These are phyloP conservation scores for Monosporascus cannonballus DNA, from an alignment of 2,329 filamentous ascomycete species.

Conservation along the genomic window DNA sequence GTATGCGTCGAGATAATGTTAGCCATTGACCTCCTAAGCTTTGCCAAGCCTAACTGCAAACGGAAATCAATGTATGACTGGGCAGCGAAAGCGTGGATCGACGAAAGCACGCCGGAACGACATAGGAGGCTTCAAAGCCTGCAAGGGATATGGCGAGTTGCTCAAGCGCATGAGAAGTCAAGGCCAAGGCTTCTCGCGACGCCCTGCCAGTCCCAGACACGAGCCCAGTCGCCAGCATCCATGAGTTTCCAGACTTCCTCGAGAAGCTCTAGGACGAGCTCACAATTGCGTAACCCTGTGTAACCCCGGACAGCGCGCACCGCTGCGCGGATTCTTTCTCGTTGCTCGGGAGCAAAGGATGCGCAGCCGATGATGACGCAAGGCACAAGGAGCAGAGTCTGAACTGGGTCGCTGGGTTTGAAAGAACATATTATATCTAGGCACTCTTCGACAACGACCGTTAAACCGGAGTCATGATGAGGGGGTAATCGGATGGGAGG, in stretches of 20 bases:
- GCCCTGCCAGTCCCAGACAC: conserved; percentile 60
- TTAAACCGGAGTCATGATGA: conserved; percentile 46
- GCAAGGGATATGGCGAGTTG: too few species aligned
- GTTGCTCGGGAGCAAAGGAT: conserved; percentile 47
- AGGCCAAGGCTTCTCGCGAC: conserved; percentile 47
- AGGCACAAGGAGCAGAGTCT: conserved; percentile 54
- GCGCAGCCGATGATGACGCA: conserved; percentile 57
- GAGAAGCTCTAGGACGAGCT: conserved; percentile 46
- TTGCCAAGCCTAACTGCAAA: too few species aligned
- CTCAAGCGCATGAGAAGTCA: conserved; percentile 46
- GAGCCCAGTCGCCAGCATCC: conserved; percentile 49
- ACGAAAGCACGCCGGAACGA: too few species aligned
- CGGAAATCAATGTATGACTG: too few species aligned
- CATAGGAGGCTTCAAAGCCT: too few species aligned
- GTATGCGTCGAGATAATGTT: too few species aligned
- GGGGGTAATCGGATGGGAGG: conserved; percentile 40
- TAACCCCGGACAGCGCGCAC: conserved; percentile 49
- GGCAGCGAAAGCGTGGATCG: too few species aligned
- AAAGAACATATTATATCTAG: conserved; percentile 49
- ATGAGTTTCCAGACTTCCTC: conserved; percentile 56
- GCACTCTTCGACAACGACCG: conserved; percentile 49
- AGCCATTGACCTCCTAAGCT: too few species aligned
- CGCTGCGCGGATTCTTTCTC: conserved; percentile 44
- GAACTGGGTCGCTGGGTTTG: conserved; percentile 49
- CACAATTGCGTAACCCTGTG: conserved; percentile 53